Evolutionary conservation across 768 basidiomycete species (phyloP).

Genomic region (Crucibulum laeve): DNA sequence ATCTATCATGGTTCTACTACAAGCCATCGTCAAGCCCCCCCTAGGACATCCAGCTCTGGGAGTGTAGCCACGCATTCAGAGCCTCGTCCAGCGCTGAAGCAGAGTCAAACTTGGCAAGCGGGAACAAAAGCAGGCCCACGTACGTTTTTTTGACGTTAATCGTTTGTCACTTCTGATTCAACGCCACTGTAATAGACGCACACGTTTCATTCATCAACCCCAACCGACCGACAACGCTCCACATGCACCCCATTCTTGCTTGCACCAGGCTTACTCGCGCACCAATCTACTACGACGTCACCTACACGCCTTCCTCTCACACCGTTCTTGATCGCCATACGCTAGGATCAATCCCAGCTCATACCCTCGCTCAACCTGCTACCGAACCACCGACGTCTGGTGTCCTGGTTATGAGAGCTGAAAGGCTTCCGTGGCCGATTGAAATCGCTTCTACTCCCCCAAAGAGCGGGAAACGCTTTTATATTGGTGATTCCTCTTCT

Average conservation of each 20-base stretch:
- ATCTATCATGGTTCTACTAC: slow-evolving; percentile 30
- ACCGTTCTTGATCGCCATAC: slow-evolving; percentile 55
- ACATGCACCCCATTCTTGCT: slow-evolving; percentile 65
- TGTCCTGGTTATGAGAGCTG: slow-evolving; percentile 44
- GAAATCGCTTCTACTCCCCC: not conserved
- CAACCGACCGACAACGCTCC: slow-evolving; percentile 30
- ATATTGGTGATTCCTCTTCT: slow-evolving; percentile 1
- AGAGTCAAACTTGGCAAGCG: slow-evolving; percentile 36
- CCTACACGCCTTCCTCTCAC: slow-evolving; percentile 50
- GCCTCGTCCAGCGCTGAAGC: slow-evolving; percentile 41
- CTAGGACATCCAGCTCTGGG: slow-evolving; percentile 33
- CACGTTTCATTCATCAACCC: slow-evolving; percentile 31
- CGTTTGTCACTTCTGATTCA: slow-evolving; percentile 1
- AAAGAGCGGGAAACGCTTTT: slow-evolving; percentile 4
- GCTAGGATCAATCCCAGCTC: slow-evolving; percentile 46
- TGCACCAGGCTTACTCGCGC: slow-evolving; percentile 50
- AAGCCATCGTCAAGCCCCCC: slow-evolving; percentile 24
- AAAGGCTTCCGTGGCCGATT: slow-evolving; percentile 61
- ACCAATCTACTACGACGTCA: slow-evolving; percentile 59
- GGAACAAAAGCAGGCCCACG: slow-evolving; percentile 29
- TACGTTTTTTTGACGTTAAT: slow-evolving; percentile 20
- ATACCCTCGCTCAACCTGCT: slow-evolving; percentile 57
- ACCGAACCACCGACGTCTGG: slow-evolving; percentile 54
- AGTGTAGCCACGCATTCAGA: slow-evolving; percentile 31
- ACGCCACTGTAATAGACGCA: slow-evolving; percentile 15